phyloP scores from a whole-genome alignment of 192 early-diverging fungal genomes.

The Allomyces macrogynus region DNA sequence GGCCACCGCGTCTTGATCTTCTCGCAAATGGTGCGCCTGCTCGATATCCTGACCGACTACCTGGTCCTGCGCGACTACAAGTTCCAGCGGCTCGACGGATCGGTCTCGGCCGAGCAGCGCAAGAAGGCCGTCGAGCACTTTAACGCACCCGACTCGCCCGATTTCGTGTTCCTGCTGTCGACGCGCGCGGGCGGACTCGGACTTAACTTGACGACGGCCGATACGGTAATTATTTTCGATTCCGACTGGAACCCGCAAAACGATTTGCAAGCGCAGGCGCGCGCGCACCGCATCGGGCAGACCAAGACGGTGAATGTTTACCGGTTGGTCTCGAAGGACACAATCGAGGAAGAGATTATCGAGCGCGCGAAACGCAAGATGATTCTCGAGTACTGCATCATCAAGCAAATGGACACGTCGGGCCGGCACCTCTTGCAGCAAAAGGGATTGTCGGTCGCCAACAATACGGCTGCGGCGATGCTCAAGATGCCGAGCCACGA shows the following conservation, averaged over 20 bases:
- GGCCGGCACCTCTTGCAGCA: slow-evolving; percentile 47
- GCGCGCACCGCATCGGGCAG: slow-evolving; percentile 95
- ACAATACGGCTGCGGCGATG: not conserved
- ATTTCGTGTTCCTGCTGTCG: slow-evolving; percentile 94
- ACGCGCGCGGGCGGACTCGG: slow-evolving; percentile 94
- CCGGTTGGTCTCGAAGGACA: slow-evolving; percentile 88
- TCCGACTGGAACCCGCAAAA: slow-evolving; percentile 84
- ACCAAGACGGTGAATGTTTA: slow-evolving; percentile 95
- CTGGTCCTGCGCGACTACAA: slow-evolving; percentile 62
- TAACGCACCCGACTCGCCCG: slow-evolving; percentile 76
- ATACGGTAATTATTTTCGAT: slow-evolving; percentile 34
- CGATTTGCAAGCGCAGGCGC: slow-evolving; percentile 92
- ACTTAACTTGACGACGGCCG: slow-evolving; percentile 88
- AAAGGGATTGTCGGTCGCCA: slow-evolving; percentile 4
- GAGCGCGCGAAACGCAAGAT: slow-evolving; percentile 98
- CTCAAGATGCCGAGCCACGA: slow-evolving; percentile 8
- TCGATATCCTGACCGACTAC: slow-evolving; percentile 94
- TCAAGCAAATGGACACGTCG: slow-evolving; percentile 97
- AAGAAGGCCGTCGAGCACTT: slow-evolving; percentile 94
- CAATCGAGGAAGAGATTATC: slow-evolving; percentile 95
- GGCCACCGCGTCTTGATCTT: slow-evolving; percentile 96
- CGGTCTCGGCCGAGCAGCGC: slow-evolving; percentile 65
- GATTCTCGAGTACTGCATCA: slow-evolving; percentile 98
- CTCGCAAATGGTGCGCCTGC: slow-evolving; percentile 91
- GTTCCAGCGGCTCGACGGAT: slow-evolving; percentile 87